Evolutionary conservation across 805 yeast species (phyloP), one percentile per base, ranked within the genome.

Genomic region (Lipomyces yamadae): DNA sequence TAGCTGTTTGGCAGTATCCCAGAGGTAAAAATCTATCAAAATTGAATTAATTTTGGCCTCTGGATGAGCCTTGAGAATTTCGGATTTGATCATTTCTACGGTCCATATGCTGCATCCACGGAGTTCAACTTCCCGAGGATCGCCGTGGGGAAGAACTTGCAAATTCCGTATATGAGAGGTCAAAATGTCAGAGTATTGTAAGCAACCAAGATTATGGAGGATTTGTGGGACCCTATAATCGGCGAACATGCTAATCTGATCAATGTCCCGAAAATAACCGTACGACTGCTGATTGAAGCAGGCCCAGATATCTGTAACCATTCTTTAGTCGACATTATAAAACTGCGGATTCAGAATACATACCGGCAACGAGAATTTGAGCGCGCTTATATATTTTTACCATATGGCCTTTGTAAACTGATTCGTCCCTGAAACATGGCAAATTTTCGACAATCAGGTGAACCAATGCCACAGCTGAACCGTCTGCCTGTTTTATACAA

Each of bases 191-290:
- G 80, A 75, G 65, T 81, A 81, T 37, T 64, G 56, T 30, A 81
- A 52, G 57, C 81, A 79, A 2, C 81, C 80, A 10, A 80, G 72
- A 13, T 70, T 68, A 39, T 76, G 74, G 35, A 81, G 74, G 11
- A 81, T 81, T 66, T 81, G 83, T 0, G 83, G 83, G 8, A 81
- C 83, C 15, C 83, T 75, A 66, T 81, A 81, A 69, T 81, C 83
- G 15, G 83, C 83, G 72, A 81, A 81, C 83, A 81, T 81, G 18
- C 83, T 81, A 60, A 81, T 67, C 29, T 71, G 60, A 63, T 76
- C 79, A 56, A 81, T 81, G 65, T 81, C 83, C 33, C 62, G 50
- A 62, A 81, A 81, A n/a, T 60, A 58, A 6, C 83, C 83, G 48
- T 67, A 74, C 6, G 75, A 70, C 15, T 71, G 13, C 35, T 80